These are phyloP conservation scores for Aspergillus ruber DNA, from an alignment of 2,329 filamentous ascomycete species.

Conservation along the genomic window DNA sequence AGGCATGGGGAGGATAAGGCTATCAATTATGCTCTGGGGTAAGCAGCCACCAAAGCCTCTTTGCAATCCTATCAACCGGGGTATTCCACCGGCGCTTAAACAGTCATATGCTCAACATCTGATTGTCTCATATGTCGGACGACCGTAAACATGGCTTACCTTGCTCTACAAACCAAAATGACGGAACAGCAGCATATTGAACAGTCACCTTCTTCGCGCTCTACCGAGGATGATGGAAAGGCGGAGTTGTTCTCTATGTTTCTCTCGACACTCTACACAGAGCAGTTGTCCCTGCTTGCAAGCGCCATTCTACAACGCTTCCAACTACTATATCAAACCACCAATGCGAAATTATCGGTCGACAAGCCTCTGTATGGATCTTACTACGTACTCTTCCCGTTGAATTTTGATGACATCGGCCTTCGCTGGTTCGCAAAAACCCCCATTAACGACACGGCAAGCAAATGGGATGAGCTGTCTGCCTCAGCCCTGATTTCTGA, in stretches of 20 bases:
- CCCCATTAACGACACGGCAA: conserved; percentile 1
- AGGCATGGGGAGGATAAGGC: no score
- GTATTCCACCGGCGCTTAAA: conserved; percentile 14
- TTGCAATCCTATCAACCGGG: conserved; percentile 2
- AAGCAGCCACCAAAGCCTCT: no score
- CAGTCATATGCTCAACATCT: neutral
- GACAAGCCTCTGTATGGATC: conserved; percentile 5
- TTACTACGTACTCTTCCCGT: conserved; percentile 4
- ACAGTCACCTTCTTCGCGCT: neutral
- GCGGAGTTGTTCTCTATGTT: conserved; percentile 2
- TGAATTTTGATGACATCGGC: conserved; percentile 1
- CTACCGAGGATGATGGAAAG: conserved; percentile 2
- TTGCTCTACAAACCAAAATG: neutral
- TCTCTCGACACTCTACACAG: conserved; percentile 3
- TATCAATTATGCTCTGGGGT: no score
- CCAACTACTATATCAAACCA: conserved; percentile 3
- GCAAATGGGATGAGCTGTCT: conserved; percentile 2
- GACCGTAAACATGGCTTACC: neutral
- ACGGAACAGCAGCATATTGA: conserved; percentile 1
- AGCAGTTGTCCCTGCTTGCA: conserved; percentile 3
- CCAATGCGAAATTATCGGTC: conserved; percentile 2
- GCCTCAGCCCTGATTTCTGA: conserved; percentile 13
- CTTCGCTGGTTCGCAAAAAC: conserved; percentile 4
- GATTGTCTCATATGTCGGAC: neutral
- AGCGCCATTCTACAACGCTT: conserved; percentile 3